These are phyloP conservation scores for Calonectria ilicicola DNA, from an alignment of 2,329 filamentous ascomycete species.

Conservation along the genomic window DNA sequence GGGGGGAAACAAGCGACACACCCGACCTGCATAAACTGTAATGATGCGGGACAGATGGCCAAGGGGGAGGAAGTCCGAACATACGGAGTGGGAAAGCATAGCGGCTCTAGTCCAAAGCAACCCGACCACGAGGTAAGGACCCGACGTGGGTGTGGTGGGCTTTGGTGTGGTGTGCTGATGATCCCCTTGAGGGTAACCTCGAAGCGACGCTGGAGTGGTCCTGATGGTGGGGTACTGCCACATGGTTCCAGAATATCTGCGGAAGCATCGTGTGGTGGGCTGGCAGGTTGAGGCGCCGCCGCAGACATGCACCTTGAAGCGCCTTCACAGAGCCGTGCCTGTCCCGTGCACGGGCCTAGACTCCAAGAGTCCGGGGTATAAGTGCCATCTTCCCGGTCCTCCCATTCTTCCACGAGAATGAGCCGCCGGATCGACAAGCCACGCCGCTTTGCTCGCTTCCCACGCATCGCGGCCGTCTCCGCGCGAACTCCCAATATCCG, in stretches of 20 bases:
- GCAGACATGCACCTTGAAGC: constrained; percentile 16
- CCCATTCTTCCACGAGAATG: constrained; percentile 31
- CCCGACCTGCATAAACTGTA: constrained; percentile 17
- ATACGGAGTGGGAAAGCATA: not conserved
- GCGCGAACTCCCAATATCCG: constrained; percentile 32
- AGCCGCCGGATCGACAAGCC: constrained; percentile 32
- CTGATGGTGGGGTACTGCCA: constrained; percentile 32
- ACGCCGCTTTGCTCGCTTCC: constrained; percentile 18
- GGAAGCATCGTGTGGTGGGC: constrained; percentile 27
- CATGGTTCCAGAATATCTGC: constrained; percentile 41
- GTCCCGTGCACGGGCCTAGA: constrained; percentile 26
- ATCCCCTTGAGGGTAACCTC: constrained; percentile 4
- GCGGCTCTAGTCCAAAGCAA: not conserved
- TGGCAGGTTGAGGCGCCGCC: constrained; percentile 19
- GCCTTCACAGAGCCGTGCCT: constrained; percentile 25
- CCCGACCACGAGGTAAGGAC: constrained; percentile 15
- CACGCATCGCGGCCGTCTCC: constrained; percentile 31
- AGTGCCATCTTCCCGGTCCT: constrained; percentile 23
- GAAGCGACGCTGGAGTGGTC: constrained; percentile 20
- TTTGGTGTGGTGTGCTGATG: constrained; percentile 2
- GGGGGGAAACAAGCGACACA: not conserved
- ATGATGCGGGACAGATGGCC: constrained; percentile 6
- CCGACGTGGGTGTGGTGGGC: constrained; percentile 16
- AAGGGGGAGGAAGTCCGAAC: not conserved
- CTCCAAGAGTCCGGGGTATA: constrained; percentile 29